Evolutionary conservation across 2,329 filamentous ascomycete species (phyloP).

Genomic region (Neonectria faginata): DNA sequence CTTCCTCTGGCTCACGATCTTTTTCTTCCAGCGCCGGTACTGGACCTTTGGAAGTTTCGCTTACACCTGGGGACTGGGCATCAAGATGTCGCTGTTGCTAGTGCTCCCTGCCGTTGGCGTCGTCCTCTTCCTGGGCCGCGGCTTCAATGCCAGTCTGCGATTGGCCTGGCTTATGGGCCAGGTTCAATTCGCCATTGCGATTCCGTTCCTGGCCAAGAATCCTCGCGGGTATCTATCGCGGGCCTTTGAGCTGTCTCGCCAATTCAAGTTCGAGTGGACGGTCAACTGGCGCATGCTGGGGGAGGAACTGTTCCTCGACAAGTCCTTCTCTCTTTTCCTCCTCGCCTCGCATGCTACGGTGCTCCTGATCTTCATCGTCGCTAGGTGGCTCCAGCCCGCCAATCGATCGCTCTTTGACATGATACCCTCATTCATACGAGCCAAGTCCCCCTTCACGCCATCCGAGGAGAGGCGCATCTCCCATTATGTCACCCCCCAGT

Average conservation of each 20-base stretch:
- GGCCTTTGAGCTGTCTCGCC: slow-evolving; percentile 90
- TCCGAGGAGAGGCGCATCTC: slow-evolving; percentile 69
- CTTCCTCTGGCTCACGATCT: slow-evolving; percentile 86
- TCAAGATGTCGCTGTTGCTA: slow-evolving; percentile 94
- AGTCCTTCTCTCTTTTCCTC: slow-evolving; percentile 74
- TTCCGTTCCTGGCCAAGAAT: slow-evolving; percentile 77
- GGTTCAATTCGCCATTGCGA: slow-evolving; percentile 75
- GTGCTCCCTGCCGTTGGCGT: slow-evolving; percentile 83
- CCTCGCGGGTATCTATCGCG: slow-evolving; percentile 78
- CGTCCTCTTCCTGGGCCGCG: slow-evolving; percentile 79
- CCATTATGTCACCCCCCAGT: slow-evolving; percentile 73
- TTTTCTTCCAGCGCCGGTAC: slow-evolving; percentile 76
- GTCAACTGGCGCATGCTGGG: slow-evolving; percentile 98
- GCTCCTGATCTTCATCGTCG: slow-evolving; percentile 73
- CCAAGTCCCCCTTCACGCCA: slow-evolving; percentile 58
- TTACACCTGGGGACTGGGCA: slow-evolving; percentile 84
- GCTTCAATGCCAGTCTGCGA: slow-evolving; percentile 72
- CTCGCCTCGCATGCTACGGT: slow-evolving; percentile 73
- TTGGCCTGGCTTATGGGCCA: slow-evolving; percentile 79
- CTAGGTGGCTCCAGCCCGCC: slow-evolving; percentile 79
- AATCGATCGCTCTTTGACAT: slow-evolving; percentile 69
- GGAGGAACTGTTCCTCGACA: slow-evolving; percentile 80
- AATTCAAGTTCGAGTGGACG: slow-evolving; percentile 98
- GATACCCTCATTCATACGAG: slow-evolving; percentile 56
- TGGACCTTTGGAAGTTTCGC: slow-evolving; percentile 80